These are phyloP conservation scores for Jacaranda mimosifolia DNA, from an alignment of 257 asterid species.

Conservation along the genomic window DNA sequence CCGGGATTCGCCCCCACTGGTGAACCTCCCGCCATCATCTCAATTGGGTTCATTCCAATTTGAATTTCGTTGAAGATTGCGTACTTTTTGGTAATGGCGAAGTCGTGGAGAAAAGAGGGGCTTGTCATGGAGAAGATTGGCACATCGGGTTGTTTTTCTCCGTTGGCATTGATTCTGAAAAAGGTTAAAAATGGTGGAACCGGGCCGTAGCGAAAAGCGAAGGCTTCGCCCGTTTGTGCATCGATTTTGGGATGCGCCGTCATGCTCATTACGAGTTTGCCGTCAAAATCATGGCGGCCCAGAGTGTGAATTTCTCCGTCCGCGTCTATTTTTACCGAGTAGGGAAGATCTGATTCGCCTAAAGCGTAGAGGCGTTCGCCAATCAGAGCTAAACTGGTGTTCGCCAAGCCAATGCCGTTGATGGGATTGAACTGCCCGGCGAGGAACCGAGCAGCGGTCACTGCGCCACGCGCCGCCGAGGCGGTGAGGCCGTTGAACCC, in stretches of 20 bases:
- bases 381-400: conserved; percentile 70
- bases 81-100: conserved; percentile 70
- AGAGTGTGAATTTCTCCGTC: conserved; percentile 71
- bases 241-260: conserved; percentile 89
- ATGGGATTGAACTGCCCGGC: conserved; percentile 58
- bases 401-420: conserved; percentile 72
- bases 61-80: conserved; percentile 76
- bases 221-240: conserved; percentile 63
- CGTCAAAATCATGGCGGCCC: conserved; percentile 71
- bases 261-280: conserved; percentile 63
- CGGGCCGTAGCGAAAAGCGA: conserved; percentile 79
- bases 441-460: conserved; percentile 56
- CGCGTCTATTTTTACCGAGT: conserved; percentile 46
- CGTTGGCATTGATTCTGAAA: conserved; percentile 57
- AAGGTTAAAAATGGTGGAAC: conserved; percentile 68
- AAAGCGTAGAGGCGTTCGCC: conserved; percentile 69
- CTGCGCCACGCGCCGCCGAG: conserved; percentile 63
- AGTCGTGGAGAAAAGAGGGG: conserved; percentile 76
- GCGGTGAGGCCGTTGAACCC: conserved; percentile 68
- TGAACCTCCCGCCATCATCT: conserved; percentile 60
- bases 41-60: conserved; percentile 65
- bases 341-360: conserved; percentile 86
- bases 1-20: conserved; percentile 59
- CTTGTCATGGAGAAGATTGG: conserved; percentile 75
- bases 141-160: conserved; percentile 65